Conservation (phyloP, 495 filamentous ascomycete genomes). For the Penicillium arizonense region DNA sequence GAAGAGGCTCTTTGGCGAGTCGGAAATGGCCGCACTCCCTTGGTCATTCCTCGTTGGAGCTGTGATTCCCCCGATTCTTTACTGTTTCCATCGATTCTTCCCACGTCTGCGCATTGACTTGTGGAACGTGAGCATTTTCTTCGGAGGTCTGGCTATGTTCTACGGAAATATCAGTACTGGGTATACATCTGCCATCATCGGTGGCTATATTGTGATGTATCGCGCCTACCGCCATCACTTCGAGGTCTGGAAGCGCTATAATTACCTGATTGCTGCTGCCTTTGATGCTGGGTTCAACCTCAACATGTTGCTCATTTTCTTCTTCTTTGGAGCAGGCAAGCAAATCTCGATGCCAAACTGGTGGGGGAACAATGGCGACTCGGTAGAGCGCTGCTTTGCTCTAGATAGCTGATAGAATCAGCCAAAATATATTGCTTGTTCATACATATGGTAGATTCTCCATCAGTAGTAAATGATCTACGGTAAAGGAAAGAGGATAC, state of each 20-base stretch:
- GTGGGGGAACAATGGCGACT: conserved; percentile 51
- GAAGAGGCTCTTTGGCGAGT: conserved; percentile 47
- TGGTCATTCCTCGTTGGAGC: conserved; percentile 58
- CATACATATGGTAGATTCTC: background rate
- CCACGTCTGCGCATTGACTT: conserved; percentile 50
- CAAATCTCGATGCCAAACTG: conserved; percentile 54
- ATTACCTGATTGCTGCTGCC: conserved; percentile 54
- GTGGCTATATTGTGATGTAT: conserved; percentile 56
- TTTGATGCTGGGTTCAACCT: conserved; percentile 59
- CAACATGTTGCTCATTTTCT: conserved; percentile 55
- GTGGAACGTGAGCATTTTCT: conserved; percentile 58
- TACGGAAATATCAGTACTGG: conserved; percentile 49
- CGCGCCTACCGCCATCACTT: conserved; percentile 51
- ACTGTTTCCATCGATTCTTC: conserved; percentile 46
- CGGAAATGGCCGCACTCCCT: conserved; percentile 49
- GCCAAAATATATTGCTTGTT: background rate
- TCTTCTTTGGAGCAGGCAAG: conserved; percentile 53
- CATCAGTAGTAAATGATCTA: background rate
- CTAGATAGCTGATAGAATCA: conserved; percentile 14
- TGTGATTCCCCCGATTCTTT: conserved; percentile 45
- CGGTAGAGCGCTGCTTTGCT: conserved; percentile 38
- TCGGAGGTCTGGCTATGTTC: conserved; percentile 31
- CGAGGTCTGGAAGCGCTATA: conserved; percentile 56
- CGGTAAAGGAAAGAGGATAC: background rate
- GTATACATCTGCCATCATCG: conserved; percentile 54